Conservation (phyloP, 2,329 filamentous ascomycete genomes). For the Colletotrichum tropicicola region DNA sequence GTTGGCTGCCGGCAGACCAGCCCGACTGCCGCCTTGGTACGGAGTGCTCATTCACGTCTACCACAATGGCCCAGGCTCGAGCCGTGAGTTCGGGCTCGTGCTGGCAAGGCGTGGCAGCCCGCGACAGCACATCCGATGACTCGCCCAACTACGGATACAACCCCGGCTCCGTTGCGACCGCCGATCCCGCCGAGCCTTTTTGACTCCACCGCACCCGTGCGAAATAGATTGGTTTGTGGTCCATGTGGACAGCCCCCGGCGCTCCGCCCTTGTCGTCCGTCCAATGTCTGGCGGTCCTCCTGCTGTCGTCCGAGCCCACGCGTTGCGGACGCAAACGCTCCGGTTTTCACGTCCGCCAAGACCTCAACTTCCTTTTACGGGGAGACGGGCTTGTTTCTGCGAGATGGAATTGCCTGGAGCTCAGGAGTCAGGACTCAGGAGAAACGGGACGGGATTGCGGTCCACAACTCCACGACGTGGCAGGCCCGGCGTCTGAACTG, state of each 20-base stretch:
- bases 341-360: background rate
- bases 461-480: slow-evolving; percentile 8
- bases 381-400: slow-evolving; percentile 11
- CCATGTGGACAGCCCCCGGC: background rate
- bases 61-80: background rate
- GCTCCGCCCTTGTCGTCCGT: background rate
- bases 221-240: slow-evolving; percentile 25
- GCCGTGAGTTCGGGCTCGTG: background rate
- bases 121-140: background rate
- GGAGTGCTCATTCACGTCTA: background rate
- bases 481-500: background rate
- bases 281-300: background rate
- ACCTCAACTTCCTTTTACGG: slow-evolving; percentile 14
- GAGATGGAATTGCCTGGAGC: background rate
- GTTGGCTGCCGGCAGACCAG: background rate
- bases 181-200: slow-evolving; percentile 26
- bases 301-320: background rate
- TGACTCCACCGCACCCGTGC: slow-evolving; percentile 20
- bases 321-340: slow-evolving; percentile 6
- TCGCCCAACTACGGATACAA: slow-evolving; percentile 15
- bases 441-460: slow-evolving; percentile 16
- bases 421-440: background rate
- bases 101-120: background rate
- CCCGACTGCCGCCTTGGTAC: slow-evolving; percentile 5
- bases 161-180: slow-evolving; percentile 8